Base-by-base conservation (phyloP, 148 eudicot species). In the Nepenthes gracilis region DNA sequence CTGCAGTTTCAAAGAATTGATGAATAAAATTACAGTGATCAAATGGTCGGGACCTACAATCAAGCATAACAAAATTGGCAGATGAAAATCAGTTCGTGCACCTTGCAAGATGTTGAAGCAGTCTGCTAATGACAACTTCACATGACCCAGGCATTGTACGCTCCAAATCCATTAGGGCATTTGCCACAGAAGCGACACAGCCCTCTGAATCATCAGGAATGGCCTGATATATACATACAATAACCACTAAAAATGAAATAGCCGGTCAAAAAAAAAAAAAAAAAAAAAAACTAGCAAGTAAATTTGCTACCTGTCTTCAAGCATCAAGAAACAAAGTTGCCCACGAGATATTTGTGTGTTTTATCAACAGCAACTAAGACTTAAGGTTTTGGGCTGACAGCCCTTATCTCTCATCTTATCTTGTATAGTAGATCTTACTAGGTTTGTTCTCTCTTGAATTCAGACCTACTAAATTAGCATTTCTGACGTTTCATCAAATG, bases 41-140 rank as follows among this genome's bases (percentile, higher is more conserved):
- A 23, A 23, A 23, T 23, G 23, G 23, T 23, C 23, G 0, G 23
- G 23, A 23, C 23, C 23, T 23, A 23, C 23, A 23, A 53, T 13
- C 2, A 54, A 43, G 51, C 23, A 35, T 12, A 37, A 47, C 35
- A 53, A 61, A 43, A 47, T 35, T n/a, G 36, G 6, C 13, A 15
- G 54, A 55, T 8, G 45, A 64, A 56, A 37, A 36, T 35, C 9
- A 35, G 48, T 60, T n/a, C 36, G 60, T 60, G 35, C 57, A 92
- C 96, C 97, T 85, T 81, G 86, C 97, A 50, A 92, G 86, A 69
- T 78, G 84, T 66, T 88, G 90, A 70, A 92, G 84, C 77, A 88
- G 69, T 72, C 83, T 70, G 62, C 83, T 80, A 60, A 92, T 59
- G 55, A 88, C 63, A 59, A 83, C 73, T 75, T 85, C 90, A 55